phyloP scores from a whole-genome alignment of 441 rosid genomes.

The Gossypium schwendimanii region DNA sequence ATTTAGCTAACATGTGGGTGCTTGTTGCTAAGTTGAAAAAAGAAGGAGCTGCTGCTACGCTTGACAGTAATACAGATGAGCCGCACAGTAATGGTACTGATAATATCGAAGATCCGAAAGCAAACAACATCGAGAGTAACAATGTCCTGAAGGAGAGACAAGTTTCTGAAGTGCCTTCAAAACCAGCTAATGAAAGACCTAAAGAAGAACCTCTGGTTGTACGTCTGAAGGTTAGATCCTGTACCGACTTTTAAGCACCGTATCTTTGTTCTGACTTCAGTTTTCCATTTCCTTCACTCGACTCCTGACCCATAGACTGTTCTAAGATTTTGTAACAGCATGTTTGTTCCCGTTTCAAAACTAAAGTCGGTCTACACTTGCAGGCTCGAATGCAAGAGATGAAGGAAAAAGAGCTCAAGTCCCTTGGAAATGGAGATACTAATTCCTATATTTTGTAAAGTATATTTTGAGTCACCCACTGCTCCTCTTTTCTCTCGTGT shows the following conservation, averaged over 20 bases:
- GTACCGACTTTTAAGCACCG: background rate
- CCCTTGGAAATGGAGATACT: conserved; percentile 60
- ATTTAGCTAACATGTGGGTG: conserved; percentile 98
- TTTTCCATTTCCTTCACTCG: no score
- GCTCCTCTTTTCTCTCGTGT: conserved; percentile 92
- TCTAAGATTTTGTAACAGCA: no score
- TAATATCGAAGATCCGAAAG: conserved; percentile 26
- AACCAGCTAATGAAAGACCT: conserved; percentile 45
- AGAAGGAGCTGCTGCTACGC: conserved; percentile 47
- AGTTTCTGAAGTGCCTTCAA: conserved; percentile 34
- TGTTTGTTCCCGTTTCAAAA: no score
- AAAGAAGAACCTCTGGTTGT: conserved; percentile 82
- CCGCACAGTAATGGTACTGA: conserved; percentile 27
- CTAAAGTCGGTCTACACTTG: background rate
- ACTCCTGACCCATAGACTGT: no score
- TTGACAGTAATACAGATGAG: conserved; percentile 40
- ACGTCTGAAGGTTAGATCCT: conserved; percentile 64
- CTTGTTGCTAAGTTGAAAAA: conserved; percentile 96
- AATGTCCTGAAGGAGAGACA: conserved; percentile 43
- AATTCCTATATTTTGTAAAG: conserved; percentile 87
- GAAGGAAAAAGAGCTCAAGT: conserved; percentile 81
- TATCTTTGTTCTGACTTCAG: background rate
- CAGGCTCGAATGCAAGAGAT: conserved; percentile 97
- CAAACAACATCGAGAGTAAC: conserved; percentile 30
- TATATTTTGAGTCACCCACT: conserved; percentile 78